Conservation (phyloP, 805 yeast species). For the Tetrapisispora pingtungensis region DNA sequence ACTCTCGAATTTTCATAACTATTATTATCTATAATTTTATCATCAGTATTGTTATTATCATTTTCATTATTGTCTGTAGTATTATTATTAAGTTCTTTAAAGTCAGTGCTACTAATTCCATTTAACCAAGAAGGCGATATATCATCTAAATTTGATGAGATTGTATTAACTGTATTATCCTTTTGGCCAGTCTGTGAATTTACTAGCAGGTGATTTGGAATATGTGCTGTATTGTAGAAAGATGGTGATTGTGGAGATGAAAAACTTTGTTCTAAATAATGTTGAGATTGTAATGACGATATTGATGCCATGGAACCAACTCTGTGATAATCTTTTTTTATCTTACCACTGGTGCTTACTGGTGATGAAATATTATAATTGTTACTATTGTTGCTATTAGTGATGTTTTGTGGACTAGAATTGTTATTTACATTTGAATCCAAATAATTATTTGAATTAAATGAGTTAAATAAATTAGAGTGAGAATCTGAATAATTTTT, state of each 20-base stretch:
- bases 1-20: constrained; percentile 6
- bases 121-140: constrained; percentile 6
- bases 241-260: constrained; percentile 24
- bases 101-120: not conserved
- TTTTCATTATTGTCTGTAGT: not conserved
- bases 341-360: constrained; percentile 14
- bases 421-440: constrained; percentile 11
- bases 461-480: constrained; percentile 5
- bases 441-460: constrained; percentile 10
- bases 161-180: not conserved
- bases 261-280: constrained; percentile 24
- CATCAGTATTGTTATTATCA: constrained; percentile 7
- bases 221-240: constrained; percentile 6
- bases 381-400: not conserved
- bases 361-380: not conserved
- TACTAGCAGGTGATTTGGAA: not conserved
- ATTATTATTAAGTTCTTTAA: not conserved
- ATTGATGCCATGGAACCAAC: constrained; percentile 24
- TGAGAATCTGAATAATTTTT: constrained; percentile 8
- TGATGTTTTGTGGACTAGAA: not conserved
- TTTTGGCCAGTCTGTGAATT: not conserved
- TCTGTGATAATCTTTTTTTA: constrained; percentile 24
- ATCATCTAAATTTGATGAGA: constrained; percentile 6
- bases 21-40: constrained; percentile 9
- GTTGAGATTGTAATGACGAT: constrained; percentile 26